Base-by-base conservation (phyloP, 2,329 filamentous ascomycete species). In the Stagonosporopsis rhizophila region DNA sequence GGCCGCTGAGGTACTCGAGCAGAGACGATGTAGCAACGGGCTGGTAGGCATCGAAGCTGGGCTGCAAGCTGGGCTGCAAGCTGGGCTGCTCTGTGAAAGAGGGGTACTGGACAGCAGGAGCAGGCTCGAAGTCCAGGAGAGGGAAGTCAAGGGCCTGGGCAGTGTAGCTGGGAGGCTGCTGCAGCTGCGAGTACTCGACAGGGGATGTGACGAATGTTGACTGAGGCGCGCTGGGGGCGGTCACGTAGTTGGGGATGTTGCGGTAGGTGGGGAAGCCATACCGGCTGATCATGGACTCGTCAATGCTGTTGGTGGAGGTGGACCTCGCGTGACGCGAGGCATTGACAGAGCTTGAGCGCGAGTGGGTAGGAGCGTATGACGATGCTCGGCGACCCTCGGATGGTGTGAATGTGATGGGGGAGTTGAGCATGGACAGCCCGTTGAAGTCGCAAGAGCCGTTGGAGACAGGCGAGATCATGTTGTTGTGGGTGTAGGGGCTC, bases 221-320 rank as follows among this genome's bases (percentile, higher is more conserved):
- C 32, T 71, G 70, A 38, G 68, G 56, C 32, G 63, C 54, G 63
- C 71, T 65, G 46, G 77, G 63, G 66, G 80, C 72, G 56, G 81
- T 77, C 51, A 81, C 75, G 63, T 84, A 86, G 62, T 77, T 80
- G 28, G 90, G 88, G 75, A 92, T 83, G 67, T 90, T 88, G 55
- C 89, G 88, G 77, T 95, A 96, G 42, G 90, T 90, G n/a, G 92
- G 89, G 78, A 91, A 96, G 58, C 88, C 89, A 77, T 88, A 94
- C 64, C 87, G 87, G 66, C 84, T 86, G 52, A 91, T 78, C 32
- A 85, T 81, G 56, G 81, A 79, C 62, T 85, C 85, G 64, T 93
- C 89, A 41, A 93, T 81, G 67, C 85, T 87, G 67, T 86, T 87
- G 40, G 83, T 85, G 19, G 90, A 92, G 9, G 84, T 83, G 41